Conservation (phyloP, 2,329 filamentous ascomycete genomes). For the Sarocladiaceae sp. region DNA sequence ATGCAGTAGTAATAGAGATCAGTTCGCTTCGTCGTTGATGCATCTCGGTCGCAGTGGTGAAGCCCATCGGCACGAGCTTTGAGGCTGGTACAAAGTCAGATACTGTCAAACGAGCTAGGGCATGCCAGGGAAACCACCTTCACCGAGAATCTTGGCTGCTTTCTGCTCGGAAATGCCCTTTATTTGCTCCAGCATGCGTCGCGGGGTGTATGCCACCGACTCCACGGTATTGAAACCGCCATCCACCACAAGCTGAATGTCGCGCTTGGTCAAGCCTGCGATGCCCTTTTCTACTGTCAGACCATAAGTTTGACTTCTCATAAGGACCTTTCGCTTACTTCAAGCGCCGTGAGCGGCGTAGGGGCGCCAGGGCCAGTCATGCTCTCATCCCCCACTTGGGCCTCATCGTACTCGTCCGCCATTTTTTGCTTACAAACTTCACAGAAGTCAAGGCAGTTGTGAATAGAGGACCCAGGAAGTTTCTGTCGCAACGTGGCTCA, state of each 20-base stretch:
- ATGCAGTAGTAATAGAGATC: conserved; percentile 96
- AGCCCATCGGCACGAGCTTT: conserved; percentile 96
- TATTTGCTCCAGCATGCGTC: conserved; percentile 80
- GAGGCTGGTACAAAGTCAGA: conserved; percentile 52
- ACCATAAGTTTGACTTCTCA: background rate
- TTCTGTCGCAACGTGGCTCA: too few species aligned
- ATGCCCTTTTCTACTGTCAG: conserved; percentile 55
- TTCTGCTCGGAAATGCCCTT: conserved; percentile 98
- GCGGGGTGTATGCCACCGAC: conserved; percentile 86
- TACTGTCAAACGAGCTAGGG: background rate
- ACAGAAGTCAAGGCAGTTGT: too few species aligned
- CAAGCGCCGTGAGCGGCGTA: conserved; percentile 76
- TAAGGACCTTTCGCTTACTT: conserved; percentile 49
- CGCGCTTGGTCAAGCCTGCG: conserved; percentile 83
- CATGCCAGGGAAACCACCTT: conserved; percentile 50
- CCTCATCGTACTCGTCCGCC: conserved; percentile 58
- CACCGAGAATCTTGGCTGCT: conserved; percentile 80
- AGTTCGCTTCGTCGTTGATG: conserved; percentile 93
- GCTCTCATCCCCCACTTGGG: conserved; percentile 56
- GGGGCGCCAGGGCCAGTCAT: conserved; percentile 85
- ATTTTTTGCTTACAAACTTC: too few species aligned
- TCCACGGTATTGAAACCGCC: conserved; percentile 95
- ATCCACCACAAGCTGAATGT: conserved; percentile 88
- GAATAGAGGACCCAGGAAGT: too few species aligned
- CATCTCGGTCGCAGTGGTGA: conserved; percentile 98